phyloP scores from a whole-genome alignment of 1,284 basidiomycete species.

The Peniophora sp. region DNA sequence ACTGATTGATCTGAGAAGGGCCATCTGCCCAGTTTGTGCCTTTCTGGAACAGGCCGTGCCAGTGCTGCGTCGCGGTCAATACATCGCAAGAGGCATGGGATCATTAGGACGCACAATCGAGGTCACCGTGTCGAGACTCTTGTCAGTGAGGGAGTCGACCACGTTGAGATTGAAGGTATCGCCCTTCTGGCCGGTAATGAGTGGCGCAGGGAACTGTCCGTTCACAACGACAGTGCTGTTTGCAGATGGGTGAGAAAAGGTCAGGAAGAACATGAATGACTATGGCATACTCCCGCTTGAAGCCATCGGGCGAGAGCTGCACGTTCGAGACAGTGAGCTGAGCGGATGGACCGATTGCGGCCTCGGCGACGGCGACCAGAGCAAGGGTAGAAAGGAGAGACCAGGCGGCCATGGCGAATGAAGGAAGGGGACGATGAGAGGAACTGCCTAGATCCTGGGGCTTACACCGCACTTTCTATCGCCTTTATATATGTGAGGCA shows the following conservation, averaged over 20 bases:
- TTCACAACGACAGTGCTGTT: conserved; percentile 12
- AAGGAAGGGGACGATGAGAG: background rate
- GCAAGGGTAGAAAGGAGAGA: background rate
- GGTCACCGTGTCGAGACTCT: conserved; percentile 14
- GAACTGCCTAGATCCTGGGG: too few species aligned
- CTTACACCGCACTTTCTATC: too few species aligned
- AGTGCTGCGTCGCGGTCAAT: conserved; percentile 14
- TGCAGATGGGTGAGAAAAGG: background rate
- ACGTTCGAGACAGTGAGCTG: conserved; percentile 9
- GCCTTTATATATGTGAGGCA: too few species aligned
- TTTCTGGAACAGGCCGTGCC: conserved; percentile 21
- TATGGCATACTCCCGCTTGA: conserved; percentile 8
- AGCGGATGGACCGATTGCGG: conserved; percentile 8
- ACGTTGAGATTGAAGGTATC: conserved; percentile 15
- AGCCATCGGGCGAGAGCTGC: conserved; percentile 11
- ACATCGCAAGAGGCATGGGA: background rate
- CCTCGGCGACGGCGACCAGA: background rate
- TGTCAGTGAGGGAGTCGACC: conserved; percentile 15
- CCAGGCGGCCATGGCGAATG: background rate
- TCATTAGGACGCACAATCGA: conserved; percentile 13
- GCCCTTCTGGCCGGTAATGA: conserved; percentile 11
- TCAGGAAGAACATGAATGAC: background rate
- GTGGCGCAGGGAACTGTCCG: conserved; percentile 13
- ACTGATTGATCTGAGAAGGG: conserved; percentile 29
- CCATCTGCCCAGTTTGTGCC: conserved; percentile 20